Conservation (phyloP, 345 rosid species). For the Cochlearia excelsa region DNA sequence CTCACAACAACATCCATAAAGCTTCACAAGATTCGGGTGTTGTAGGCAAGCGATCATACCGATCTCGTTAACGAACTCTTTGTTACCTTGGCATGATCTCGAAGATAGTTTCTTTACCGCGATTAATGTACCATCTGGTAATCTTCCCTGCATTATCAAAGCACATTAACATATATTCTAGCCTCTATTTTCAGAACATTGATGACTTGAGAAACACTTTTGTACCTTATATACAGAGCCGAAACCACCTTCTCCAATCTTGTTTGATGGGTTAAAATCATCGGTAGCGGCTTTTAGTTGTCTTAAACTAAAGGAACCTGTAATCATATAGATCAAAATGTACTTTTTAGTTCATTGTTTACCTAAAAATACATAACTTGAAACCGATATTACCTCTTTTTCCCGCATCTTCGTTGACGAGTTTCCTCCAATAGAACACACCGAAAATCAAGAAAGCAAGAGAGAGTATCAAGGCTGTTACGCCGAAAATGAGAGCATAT, state of each 20-base stretch:
- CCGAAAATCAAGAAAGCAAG: slow-evolving; percentile 34
- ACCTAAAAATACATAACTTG: background rate
- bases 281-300: slow-evolving; percentile 40
- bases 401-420: background rate
- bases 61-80: slow-evolving; percentile 45
- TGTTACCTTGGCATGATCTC: slow-evolving; percentile 45
- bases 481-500: slow-evolving; percentile 29
- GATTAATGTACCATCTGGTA: slow-evolving; percentile 34
- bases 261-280: slow-evolving; percentile 35
- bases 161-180: too few relatives aligned
- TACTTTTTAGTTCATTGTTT: slow-evolving; percentile 1
- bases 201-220: background rate
- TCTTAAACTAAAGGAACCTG: slow-evolving; percentile 35
- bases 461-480: slow-evolving; percentile 32
- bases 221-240: slow-evolving; percentile 43
- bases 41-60: slow-evolving; percentile 44
- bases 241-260: slow-evolving; percentile 47
- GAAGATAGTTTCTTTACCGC: slow-evolving; percentile 48
- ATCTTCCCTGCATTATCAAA: slow-evolving; percentile 29
- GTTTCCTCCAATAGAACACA: slow-evolving; percentile 39
- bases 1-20: slow-evolving; percentile 48
- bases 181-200: background rate
- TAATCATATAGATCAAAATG: background rate
- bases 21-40: slow-evolving; percentile 46
- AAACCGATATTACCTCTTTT: slow-evolving; percentile 12